Evolutionary conservation across 768 basidiomycete species (phyloP), one percentile per base, ranked within the genome.

Genomic region (Psilocybe subaeruginosa): DNA sequence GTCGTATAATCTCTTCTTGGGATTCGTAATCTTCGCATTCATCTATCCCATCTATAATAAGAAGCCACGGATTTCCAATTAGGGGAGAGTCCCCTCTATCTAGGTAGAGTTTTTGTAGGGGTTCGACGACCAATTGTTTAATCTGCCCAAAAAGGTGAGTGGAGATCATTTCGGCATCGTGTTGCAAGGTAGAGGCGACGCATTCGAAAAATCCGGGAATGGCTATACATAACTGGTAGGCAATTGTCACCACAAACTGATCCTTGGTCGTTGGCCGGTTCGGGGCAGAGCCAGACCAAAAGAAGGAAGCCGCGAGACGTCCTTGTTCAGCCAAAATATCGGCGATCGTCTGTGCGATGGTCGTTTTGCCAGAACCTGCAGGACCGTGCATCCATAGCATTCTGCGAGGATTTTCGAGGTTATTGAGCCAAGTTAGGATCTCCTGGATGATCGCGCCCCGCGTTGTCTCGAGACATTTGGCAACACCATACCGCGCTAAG

Each of bases 261-360:
- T 35, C 33, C 0, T 30, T 23, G 6, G 39, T 43, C 3, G 59
- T 29, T 30, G 61, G 45, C n/a, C 49, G 51, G 27, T 49, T 8
- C 17, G 30, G 16, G 23, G 43, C 41, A 12, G 31, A 17, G 19
- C 59, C 35, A 16, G 53, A 63, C 51, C 64, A 70, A 64, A 70
- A 61, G 43, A 68, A 67, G 29, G 63, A 59, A 9, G 49, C 61
- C 4, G 60, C 64, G 29, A 67, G 59, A 3, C 37, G 33, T 14
- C 59, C 48, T 11, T 56, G 17, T 3, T 23, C 30, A 9, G 50
- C 55, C 2, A 47, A 43, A 17, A 50, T 17, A 43, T 74, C 69
- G 11, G 71, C 65, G 3, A 76, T 62, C 0, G 74, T 73, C 49
- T 77, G 76, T 2, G 68, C 69, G 11, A 77, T 61, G n/a, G 68